Evolutionary conservation across 495 filamentous ascomycete species (phyloP).

Genomic region (Podospora sp.): DNA sequence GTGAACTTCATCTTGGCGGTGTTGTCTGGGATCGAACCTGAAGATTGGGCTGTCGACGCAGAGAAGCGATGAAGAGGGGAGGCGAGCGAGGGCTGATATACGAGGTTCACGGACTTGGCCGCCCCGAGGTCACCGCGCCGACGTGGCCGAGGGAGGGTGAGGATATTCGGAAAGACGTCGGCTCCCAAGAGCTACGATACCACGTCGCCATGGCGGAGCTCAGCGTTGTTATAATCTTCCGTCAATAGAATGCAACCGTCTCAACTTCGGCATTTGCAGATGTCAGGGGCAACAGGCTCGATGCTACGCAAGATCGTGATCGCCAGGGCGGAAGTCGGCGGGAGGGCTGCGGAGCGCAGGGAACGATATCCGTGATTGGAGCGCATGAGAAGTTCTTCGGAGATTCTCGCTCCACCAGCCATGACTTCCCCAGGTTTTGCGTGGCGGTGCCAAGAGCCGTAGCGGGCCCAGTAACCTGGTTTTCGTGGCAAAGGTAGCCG

Average conservation of each 20-base stretch:
- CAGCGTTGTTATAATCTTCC: background rate
- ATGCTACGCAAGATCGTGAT: too few relatives aligned
- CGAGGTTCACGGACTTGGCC: background rate
- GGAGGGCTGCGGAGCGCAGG: slow-evolving; percentile 2
- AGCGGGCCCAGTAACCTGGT: slow-evolving; percentile 11
- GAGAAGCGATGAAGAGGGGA: background rate
- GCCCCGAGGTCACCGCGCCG: too few relatives aligned
- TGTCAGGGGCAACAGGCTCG: too few relatives aligned
- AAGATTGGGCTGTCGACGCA: background rate
- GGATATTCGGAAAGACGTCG: background rate
- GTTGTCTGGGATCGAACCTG: background rate
- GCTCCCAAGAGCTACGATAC: background rate
- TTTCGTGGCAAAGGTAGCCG: background rate
- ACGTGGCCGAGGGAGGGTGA: too few relatives aligned
- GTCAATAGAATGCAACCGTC: slow-evolving; percentile 4
- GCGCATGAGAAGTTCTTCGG: background rate
- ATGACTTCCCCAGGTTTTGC: slow-evolving; percentile 14
- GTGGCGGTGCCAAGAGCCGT: slow-evolving; percentile 11
- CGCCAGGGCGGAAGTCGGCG: background rate
- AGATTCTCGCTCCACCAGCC: slow-evolving; percentile 9
- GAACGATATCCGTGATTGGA: slow-evolving; percentile 10
- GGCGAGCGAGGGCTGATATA: background rate
- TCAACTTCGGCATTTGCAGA: background rate
- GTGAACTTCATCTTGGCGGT: slow-evolving; percentile 14
- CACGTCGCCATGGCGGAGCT: background rate